These are phyloP conservation scores for Trichoderma lentiforme DNA, from an alignment of 2,329 filamentous ascomycete genomes.

Conservation along the genomic window DNA sequence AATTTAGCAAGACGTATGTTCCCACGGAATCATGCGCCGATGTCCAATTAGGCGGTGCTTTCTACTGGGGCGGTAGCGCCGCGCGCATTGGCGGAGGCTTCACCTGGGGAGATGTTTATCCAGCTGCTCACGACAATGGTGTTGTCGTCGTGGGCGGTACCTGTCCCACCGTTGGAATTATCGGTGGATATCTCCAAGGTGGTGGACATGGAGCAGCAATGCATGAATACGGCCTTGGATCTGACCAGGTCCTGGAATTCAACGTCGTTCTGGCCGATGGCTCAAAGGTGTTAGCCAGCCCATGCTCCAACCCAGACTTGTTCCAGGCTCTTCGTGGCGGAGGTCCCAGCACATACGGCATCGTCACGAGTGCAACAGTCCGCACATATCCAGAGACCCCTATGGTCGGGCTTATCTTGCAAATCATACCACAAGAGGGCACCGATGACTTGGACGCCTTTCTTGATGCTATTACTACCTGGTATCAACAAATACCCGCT, in stretches of 20 bases:
- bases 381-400: constrained; percentile 28
- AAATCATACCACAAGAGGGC: background rate
- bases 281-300: constrained; percentile 32
- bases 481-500: background rate
- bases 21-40: background rate
- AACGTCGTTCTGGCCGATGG: constrained; percentile 40
- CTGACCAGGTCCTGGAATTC: constrained; percentile 43
- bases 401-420: background rate
- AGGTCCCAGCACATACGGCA: constrained; percentile 30
- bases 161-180: constrained; percentile 26
- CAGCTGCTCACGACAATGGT: constrained; percentile 28
- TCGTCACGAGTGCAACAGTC: constrained; percentile 35
- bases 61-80: constrained; percentile 31
- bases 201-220: constrained; percentile 41
- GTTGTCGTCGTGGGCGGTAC: constrained; percentile 37
- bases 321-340: constrained; percentile 39
- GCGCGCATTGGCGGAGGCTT: constrained; percentile 35
- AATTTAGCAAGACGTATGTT: background rate
- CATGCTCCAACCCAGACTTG: constrained; percentile 34
- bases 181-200: constrained; percentile 39
- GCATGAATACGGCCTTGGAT: constrained; percentile 40
- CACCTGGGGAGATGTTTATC: constrained; percentile 35
- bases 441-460: background rate
- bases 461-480: background rate
- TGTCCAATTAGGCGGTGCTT: background rate